These are phyloP conservation scores for Candida gorgasii DNA, from an alignment of 805 yeast genomes.

Conservation along the genomic window DNA sequence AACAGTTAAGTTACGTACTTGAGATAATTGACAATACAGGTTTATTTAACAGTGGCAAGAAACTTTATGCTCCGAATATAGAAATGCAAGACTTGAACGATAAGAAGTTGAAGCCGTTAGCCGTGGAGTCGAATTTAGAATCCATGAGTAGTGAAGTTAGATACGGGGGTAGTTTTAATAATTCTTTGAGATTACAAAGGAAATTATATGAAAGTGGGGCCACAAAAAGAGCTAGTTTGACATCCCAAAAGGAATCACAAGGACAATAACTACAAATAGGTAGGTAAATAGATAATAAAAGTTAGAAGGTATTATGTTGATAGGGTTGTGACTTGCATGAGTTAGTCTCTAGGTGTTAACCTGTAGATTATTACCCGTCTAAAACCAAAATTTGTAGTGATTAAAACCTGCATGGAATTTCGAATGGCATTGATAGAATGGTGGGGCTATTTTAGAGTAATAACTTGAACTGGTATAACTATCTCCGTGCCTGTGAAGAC, in stretches of 20 bases:
- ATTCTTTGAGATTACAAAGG: conserved; percentile 29
- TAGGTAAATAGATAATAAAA: conserved; percentile 3
- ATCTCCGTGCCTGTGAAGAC: too few species aligned
- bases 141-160: conserved; percentile 13
- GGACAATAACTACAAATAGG: too few species aligned
- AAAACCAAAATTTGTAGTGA: too few species aligned
- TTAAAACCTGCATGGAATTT: too few species aligned
- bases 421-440: too few species aligned
- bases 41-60: conserved; percentile 52
- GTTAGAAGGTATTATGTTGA: too few species aligned
- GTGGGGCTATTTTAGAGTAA: too few species aligned
- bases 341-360: too few species aligned
- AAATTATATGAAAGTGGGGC: conserved; percentile 21
- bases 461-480: too few species aligned
- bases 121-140: conserved; percentile 13
- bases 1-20: conserved; percentile 55
- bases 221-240: conserved; percentile 27
- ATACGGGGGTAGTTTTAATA: conserved; percentile 31
- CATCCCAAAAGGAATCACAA: neutral
- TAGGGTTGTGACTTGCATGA: too few species aligned
- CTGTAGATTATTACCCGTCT: too few species aligned
- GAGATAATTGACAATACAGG: conserved; percentile 63
- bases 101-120: conserved; percentile 24
- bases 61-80: conserved; percentile 21
- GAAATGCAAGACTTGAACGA: conserved; percentile 29